phyloP scores from a whole-genome alignment of 2,329 filamentous ascomycete genomes.

The Chaetomiaceae sp. region DNA sequence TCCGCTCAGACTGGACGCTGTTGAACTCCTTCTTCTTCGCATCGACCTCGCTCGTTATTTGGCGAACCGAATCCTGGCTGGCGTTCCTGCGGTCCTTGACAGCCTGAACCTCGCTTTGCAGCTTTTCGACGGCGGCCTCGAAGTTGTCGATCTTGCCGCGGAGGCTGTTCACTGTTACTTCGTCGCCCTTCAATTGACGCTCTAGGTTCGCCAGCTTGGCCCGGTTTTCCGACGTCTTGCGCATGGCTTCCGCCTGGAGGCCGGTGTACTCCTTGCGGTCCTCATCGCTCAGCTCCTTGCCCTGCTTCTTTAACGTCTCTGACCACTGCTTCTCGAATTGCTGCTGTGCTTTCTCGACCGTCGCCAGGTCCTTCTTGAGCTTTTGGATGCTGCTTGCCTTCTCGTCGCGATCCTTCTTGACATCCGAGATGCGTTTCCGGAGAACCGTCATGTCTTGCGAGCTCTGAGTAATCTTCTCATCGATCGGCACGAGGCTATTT shows the following conservation, averaged over 20 bases:
- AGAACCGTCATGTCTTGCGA: slow-evolving; percentile 65
- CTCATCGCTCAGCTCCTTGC: slow-evolving; percentile 75
- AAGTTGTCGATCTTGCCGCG: slow-evolving; percentile 81
- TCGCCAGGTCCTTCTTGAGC: slow-evolving; percentile 72
- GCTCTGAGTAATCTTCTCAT: slow-evolving; percentile 84
- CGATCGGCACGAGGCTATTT: slow-evolving; percentile 79
- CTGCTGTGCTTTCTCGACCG: slow-evolving; percentile 83
- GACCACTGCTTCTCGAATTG: slow-evolving; percentile 86
- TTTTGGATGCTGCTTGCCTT: slow-evolving; percentile 66
- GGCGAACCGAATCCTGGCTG: slow-evolving; percentile 58
- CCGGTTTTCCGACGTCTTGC: slow-evolving; percentile 75
- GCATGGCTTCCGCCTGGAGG: slow-evolving; percentile 78
- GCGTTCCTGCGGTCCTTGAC: slow-evolving; percentile 64
- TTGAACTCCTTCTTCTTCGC: slow-evolving; percentile 89
- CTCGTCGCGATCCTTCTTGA: slow-evolving; percentile 70
- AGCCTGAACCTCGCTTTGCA: slow-evolving; percentile 64
- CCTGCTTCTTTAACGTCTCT: slow-evolving; percentile 78
- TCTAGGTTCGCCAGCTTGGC: slow-evolving; percentile 79
- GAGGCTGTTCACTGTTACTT: slow-evolving; percentile 83
- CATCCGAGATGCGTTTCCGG: slow-evolving; percentile 61
- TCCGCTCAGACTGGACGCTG: slow-evolving; percentile 74
- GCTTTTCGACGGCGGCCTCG: slow-evolving; percentile 66
- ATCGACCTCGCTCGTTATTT: slow-evolving; percentile 72
- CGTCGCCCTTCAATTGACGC: slow-evolving; percentile 84
- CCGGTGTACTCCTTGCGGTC: slow-evolving; percentile 88